These are phyloP conservation scores for Triticum dicoccoides DNA, from an alignment of 176 grass and related monocot species.

Conservation along the genomic window DNA sequence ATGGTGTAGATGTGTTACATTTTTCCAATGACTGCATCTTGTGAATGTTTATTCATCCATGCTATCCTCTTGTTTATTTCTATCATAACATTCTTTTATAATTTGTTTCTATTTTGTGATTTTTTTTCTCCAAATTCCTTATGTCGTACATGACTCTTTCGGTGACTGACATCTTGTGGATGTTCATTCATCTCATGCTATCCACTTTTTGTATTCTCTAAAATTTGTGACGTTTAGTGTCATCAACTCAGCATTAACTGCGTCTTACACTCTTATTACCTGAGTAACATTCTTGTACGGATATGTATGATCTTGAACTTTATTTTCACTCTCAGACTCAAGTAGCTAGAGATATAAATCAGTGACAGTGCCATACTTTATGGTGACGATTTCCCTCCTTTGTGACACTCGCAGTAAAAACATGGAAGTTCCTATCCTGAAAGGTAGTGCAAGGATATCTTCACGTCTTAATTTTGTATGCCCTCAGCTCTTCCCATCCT, in stretches of 20 bases:
- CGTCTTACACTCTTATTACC: neutral
- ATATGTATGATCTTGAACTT: neutral
- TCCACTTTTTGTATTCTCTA: neutral
- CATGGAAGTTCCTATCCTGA: constrained; percentile 87
- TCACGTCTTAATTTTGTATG: constrained; percentile 89
- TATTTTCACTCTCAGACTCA: neutral
- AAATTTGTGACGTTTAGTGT: neutral
- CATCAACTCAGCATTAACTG: neutral
- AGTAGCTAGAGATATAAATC: constrained; percentile 12
- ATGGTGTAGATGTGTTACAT: neutral
- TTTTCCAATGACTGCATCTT: neutral
- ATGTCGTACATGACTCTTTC: neutral
- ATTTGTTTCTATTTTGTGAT: neutral
- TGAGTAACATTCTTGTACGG: neutral
- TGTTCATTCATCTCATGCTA: neutral
- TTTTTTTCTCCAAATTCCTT: neutral
- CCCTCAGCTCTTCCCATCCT: constrained; percentile 82
- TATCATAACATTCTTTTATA: neutral
- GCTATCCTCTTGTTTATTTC: neutral
- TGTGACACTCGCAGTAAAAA: constrained; percentile 60
- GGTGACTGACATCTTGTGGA: neutral
- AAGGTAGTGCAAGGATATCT: constrained; percentile 87
- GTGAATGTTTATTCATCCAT: constrained; percentile 8
- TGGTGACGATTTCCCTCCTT: neutral
- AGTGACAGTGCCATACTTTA: neutral